Conservation (phyloP, 352 stramenopile species). For the Pythium dissimile region DNA sequence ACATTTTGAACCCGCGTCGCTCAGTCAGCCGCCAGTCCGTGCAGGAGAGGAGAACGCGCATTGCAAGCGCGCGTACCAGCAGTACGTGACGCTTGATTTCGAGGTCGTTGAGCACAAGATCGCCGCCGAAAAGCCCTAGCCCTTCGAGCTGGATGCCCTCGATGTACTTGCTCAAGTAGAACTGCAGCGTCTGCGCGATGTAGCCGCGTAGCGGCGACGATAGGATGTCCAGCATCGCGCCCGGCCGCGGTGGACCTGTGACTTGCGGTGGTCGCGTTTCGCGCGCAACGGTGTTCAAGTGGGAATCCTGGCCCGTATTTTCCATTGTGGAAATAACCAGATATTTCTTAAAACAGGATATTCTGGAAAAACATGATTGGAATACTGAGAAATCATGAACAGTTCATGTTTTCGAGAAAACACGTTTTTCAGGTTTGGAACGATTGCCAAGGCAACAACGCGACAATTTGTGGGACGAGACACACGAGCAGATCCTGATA, state of each 20-base stretch:
- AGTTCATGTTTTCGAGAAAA: too few species aligned
- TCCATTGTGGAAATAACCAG: not conserved
- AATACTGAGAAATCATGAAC: not conserved
- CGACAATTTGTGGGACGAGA: not conserved
- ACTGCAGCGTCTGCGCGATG: conserved; percentile 86
- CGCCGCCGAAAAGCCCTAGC: conserved; percentile 77
- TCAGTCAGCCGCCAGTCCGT: not conserved
- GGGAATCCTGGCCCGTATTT: not conserved
- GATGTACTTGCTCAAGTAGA: conserved; percentile 89
- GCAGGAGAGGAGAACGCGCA: too few species aligned
- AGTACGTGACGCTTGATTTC: conserved; percentile 88
- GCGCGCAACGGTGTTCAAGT: too few species aligned
- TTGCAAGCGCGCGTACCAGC: conserved; percentile 14
- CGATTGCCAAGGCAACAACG: not conserved
- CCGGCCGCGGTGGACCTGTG: too few species aligned
- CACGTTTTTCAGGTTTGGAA: too few species aligned
- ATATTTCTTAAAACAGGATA: not conserved
- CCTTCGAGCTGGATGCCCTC: conserved; percentile 86
- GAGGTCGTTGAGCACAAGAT: conserved; percentile 86
- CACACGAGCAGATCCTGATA: too few species aligned
- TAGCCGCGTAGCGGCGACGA: conserved; percentile 82
- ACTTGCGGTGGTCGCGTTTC: not conserved
- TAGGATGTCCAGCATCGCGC: conserved; percentile 77
- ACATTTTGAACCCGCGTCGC: not conserved
- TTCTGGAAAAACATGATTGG: not conserved